Conservation (phyloP, 1,284 basidiomycete species). For the Tilletia setariae region DNA sequence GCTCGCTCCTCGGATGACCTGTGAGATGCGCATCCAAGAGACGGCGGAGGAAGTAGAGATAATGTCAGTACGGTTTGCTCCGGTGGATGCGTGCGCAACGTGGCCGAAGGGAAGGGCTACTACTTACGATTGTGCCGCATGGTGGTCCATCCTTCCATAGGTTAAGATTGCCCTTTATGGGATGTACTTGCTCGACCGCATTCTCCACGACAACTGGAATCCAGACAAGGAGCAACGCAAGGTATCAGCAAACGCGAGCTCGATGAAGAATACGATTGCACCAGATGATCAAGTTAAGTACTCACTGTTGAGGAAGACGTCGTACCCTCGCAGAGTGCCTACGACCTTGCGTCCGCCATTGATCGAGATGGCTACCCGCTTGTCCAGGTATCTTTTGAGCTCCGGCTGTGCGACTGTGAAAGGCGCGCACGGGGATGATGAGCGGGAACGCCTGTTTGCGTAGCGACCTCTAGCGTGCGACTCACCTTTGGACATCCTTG, state of each 20-base stretch:
- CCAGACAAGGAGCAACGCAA: no score
- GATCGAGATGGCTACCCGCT: conserved; percentile 87
- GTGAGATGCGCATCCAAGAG: neutral
- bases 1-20: conserved; percentile 51
- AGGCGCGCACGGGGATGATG: no score
- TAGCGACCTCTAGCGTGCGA: neutral
- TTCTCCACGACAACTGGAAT: conserved; percentile 79
- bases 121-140: conserved; percentile 50
- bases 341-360: conserved; percentile 95
- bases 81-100: no score
- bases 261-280: neutral
- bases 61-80: no score
- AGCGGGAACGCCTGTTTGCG: no score
- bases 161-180: conserved; percentile 61
- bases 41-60: no score
- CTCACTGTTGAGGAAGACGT: conserved; percentile 85
- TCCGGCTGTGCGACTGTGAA: conserved; percentile 50
- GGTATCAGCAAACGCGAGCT: neutral
- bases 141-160: conserved; percentile 41
- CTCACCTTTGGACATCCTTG: conserved; percentile 14
- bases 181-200: conserved; percentile 74
- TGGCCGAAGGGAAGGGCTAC: neutral
- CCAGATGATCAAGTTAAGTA: neutral
- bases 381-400: conserved; percentile 82
- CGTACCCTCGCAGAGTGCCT: conserved; percentile 92